Base-by-base conservation (phyloP, 192 early-diverging fungal genomes). In the Entomortierella parvispora region DNA sequence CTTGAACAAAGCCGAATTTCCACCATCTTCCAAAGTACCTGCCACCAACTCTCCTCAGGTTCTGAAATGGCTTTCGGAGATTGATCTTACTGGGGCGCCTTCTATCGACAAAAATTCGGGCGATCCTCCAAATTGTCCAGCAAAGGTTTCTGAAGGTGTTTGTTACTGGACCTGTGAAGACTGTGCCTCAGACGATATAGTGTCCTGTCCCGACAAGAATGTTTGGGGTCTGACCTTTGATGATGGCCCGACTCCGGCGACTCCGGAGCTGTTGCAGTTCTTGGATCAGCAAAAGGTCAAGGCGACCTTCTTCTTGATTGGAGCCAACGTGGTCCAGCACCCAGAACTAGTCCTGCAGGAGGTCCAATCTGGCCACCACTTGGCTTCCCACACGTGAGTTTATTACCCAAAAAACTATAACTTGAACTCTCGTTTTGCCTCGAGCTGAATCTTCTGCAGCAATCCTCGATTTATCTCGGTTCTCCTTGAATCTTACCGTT, bases 301-400 rank as follows among this genome's bases (percentile, higher is more conserved):
- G 42, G 82, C 86, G 4, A 87, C 90, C 12, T 86, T 92, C 69
- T 91, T 90, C 75, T 70, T 86, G 47, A 88, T 90, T 65, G 89
- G 89, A 52, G 78, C 81, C 48, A 88, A 89, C 61, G 88, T 85
- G 14, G 61, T 77, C 40, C 71, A 83, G 59, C 75, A 80, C 63
- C 83, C 87, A 4, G 48, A 69, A 0, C 42, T 45, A 14, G 63
- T 67, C 23, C 31, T 44, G 53, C 43, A 20, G 20, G 60, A 57
- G 32, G 31, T 40, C 10, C 26, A 45, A 11, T 48, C 59, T 7
- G 79, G 79, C 26, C 69, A 72, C 18, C 70, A 64, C 22, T 37
- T 68, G 6, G 65, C 68, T 4, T 71, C 62, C 4, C 64, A 62
- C 44, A 80, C 58, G 58, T 80, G 65, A 42, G 58, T 49, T n/a